Conservation (phyloP, 1,284 basidiomycete genomes). For the Moniliella sp. region DNA sequence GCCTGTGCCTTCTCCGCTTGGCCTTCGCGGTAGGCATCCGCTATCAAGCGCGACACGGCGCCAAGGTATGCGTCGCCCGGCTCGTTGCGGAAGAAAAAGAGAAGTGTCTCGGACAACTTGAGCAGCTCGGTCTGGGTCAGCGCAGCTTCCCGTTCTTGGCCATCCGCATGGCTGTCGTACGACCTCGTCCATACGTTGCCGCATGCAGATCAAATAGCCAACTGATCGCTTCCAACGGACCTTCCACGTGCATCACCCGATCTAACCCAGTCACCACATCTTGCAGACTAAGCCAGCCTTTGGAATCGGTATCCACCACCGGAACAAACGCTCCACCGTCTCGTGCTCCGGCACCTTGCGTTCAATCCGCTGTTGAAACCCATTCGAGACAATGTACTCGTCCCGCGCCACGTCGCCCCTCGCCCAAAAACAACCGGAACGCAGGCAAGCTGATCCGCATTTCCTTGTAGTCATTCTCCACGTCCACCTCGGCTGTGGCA, state of each 20-base stretch:
- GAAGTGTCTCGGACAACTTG: constrained; percentile 63
- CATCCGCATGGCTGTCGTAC: too few species aligned
- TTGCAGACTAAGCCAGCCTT: constrained; percentile 12
- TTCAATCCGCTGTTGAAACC: constrained; percentile 29
- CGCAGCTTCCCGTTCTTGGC: constrained; percentile 70
- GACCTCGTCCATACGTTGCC: not conserved
- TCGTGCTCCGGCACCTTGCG: constrained; percentile 25
- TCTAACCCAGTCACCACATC: constrained; percentile 58
- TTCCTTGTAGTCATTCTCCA: constrained; percentile 38
- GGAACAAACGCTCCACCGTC: constrained; percentile 17
- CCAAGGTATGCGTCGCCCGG: constrained; percentile 83
- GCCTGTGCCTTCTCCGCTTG: not conserved
- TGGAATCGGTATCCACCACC: constrained; percentile 21
- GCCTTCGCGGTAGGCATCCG: not conserved
- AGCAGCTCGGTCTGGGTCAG: constrained; percentile 89
- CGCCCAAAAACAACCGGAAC: constrained; percentile 71
- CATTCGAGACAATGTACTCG: constrained; percentile 55
- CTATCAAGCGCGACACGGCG: constrained; percentile 24
- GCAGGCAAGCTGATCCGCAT: constrained; percentile 68
- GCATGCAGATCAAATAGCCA: constrained; percentile 72
- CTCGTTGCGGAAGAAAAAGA: constrained; percentile 73
- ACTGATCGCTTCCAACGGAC: constrained; percentile 89
- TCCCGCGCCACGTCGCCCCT: constrained; percentile 80
- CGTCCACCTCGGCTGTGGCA: constrained; percentile 1
- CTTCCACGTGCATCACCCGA: constrained; percentile 50